Percentiles rank a stretch among this genome's conserved stretches.
phyloP scores from a whole-genome alignment of 805 yeast genomes.

The Cyberlindnera euphorbiiphila region DNA sequence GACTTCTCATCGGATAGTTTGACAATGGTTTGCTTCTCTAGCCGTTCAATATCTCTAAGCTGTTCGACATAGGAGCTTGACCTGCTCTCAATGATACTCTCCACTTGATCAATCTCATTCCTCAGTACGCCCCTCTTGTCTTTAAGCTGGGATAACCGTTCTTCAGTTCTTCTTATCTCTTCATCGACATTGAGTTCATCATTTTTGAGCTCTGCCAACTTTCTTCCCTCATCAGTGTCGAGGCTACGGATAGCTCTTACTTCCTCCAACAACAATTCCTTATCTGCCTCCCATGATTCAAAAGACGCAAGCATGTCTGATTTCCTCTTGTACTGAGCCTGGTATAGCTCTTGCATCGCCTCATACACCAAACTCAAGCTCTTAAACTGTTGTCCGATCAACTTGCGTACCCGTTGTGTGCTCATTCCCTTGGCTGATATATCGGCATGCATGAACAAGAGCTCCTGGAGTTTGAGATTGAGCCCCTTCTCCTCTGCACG shows the following conservation, averaged over 20 bases:
- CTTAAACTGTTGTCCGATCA: slow-evolving; percentile 31
- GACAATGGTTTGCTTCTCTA: slow-evolving; percentile 35
- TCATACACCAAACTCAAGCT: slow-evolving; percentile 36
- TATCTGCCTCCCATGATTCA: slow-evolving; percentile 36
- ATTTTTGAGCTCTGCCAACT: slow-evolving; percentile 33
- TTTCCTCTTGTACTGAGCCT: slow-evolving; percentile 31
- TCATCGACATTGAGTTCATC: slow-evolving; percentile 31
- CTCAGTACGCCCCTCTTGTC: slow-evolving; percentile 31
- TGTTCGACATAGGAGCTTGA: slow-evolving; percentile 40
- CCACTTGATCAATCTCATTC: slow-evolving; percentile 39
- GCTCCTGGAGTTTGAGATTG: slow-evolving; percentile 16
- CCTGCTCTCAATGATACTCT: slow-evolving; percentile 45
- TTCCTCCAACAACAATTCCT: slow-evolving; percentile 31
- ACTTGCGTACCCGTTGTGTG: slow-evolving; percentile 28
- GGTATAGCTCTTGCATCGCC: slow-evolving; percentile 40
- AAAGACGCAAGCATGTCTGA: slow-evolving; percentile 28
- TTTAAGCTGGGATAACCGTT: slow-evolving; percentile 30
- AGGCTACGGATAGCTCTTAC: slow-evolving; percentile 38
- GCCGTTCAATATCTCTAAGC: slow-evolving; percentile 35
- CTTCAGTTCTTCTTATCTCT: slow-evolving; percentile 37
- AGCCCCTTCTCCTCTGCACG: slow-evolving; percentile 20
- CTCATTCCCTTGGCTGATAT: slow-evolving; percentile 33
- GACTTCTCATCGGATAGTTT: slow-evolving; percentile 30
- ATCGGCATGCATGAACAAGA: slow-evolving; percentile 24
- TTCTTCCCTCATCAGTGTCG: slow-evolving; percentile 36